Conservation (phyloP, 2,329 filamentous ascomycete genomes). For the Scedosporium apiospermum region DNA sequence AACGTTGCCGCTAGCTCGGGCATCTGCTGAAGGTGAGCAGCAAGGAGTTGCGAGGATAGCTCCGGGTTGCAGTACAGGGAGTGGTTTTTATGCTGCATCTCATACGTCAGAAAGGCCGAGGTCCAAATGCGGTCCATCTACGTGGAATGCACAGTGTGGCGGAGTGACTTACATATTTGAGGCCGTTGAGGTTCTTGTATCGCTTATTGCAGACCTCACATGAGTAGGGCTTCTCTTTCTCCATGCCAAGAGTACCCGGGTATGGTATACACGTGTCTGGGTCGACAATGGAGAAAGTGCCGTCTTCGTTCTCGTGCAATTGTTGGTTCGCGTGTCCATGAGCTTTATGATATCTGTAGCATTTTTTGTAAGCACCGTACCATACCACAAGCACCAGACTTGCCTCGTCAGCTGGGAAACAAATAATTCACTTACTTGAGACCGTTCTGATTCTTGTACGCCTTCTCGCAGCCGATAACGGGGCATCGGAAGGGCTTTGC, state of each 20-base stretch:
- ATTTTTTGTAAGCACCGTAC: background rate
- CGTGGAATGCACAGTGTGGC: background rate
- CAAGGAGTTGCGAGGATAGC: conserved; percentile 6
- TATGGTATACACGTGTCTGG: conserved; percentile 91
- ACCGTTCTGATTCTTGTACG: conserved; percentile 99
- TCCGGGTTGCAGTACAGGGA: conserved; percentile 13
- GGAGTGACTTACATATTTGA: conserved; percentile 68
- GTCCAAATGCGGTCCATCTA: background rate
- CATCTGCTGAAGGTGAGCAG: conserved; percentile 4
- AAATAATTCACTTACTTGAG: conserved; percentile 62
- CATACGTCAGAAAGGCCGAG: background rate
- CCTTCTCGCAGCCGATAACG: conserved; percentile 97
- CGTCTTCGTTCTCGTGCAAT: conserved; percentile 91
- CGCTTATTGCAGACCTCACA: conserved; percentile 96
- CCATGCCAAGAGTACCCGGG: conserved; percentile 96
- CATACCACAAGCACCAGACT: conserved; percentile 9
- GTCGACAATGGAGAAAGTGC: conserved; percentile 96
- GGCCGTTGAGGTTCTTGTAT: conserved; percentile 96
- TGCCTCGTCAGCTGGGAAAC: conserved; percentile 1
- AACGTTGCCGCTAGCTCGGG: background rate
- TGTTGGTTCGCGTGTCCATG: conserved; percentile 97
- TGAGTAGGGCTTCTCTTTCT: conserved; percentile 98
- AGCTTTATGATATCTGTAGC: conserved; percentile 54
- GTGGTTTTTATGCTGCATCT: conserved; percentile 11
- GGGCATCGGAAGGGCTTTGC: conserved; percentile 97